Conservation (phyloP, 2,329 filamentous ascomycete genomes). For the Neofusicoccum sp. region DNA sequence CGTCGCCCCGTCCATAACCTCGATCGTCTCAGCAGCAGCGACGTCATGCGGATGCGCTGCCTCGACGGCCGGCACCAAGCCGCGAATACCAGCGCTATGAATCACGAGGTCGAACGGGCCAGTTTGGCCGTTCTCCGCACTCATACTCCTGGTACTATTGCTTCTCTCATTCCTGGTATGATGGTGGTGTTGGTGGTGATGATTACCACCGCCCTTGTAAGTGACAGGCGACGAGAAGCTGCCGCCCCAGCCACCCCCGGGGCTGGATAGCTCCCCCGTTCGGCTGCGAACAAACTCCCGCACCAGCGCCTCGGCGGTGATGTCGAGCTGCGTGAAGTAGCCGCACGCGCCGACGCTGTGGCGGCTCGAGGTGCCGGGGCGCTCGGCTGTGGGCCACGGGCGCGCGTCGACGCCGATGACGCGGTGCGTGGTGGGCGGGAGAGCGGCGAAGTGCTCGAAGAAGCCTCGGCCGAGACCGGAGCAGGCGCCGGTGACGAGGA, state of each 20-base stretch:
- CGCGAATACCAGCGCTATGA: constrained; percentile 50
- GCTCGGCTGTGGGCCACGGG: neutral
- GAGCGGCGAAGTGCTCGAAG: constrained; percentile 23
- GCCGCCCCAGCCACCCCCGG: neutral
- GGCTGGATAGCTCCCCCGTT: neutral
- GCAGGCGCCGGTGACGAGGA: constrained; percentile 43
- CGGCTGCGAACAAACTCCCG: neutral
- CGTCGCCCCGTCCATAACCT: constrained; percentile 43
- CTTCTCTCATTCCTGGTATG: neutral
- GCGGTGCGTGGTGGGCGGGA: neutral
- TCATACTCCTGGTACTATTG: neutral
- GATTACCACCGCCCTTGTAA: neutral
- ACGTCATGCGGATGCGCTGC: constrained; percentile 35
- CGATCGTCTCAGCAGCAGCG: constrained; percentile 44
- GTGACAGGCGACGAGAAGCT: neutral
- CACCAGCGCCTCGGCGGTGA: constrained; percentile 14
- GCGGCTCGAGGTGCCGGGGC: neutral
- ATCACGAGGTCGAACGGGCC: constrained; percentile 43
- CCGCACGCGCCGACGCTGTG: constrained; percentile 4
- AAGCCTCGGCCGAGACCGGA: constrained; percentile 43
- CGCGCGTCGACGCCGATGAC: constrained; percentile 13
- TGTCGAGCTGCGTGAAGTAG: constrained; percentile 9
- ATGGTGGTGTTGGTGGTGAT: neutral
- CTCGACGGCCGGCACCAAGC: constrained; percentile 41
- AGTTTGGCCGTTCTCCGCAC: neutral